Evolutionary conservation across 2,329 filamentous ascomycete species (phyloP).

Genomic region (Ophiostoma quercus): DNA sequence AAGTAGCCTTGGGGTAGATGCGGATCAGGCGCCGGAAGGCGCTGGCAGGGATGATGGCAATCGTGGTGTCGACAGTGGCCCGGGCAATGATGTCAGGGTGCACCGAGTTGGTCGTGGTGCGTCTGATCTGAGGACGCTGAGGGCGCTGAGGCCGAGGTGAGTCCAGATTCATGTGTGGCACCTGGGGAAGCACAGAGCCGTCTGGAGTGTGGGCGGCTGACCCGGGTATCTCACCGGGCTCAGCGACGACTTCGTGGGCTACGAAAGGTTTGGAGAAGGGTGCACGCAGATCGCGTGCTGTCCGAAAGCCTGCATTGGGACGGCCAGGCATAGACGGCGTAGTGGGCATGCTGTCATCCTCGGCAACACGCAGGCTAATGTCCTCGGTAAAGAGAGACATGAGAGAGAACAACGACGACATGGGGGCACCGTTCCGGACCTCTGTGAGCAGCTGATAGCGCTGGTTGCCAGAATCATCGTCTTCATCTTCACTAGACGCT

Average conservation of each 20-base stretch:
- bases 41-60: constrained; percentile 95
- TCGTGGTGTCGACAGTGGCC: constrained; percentile 92
- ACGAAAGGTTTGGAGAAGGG: constrained; percentile 39
- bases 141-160: constrained; percentile 32
- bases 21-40: constrained; percentile 89
- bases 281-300: constrained; percentile 33
- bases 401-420: constrained; percentile 98
- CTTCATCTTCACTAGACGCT: constrained; percentile 49
- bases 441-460: constrained; percentile 94
- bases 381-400: constrained; percentile 96
- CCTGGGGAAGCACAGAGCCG: constrained; percentile 47
- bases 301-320: constrained; percentile 32
- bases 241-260: constrained; percentile 20
- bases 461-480: constrained; percentile 56
- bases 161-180: constrained; percentile 73
- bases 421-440: constrained; percentile 94
- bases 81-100: constrained; percentile 97
- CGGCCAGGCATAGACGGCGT: constrained; percentile 31
- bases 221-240: constrained; percentile 28
- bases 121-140: constrained; percentile 42
- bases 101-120: constrained; percentile 62
- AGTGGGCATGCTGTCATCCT: constrained; percentile 49
- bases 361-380: constrained; percentile 68
- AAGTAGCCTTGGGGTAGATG: constrained; percentile 91
- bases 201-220: constrained; percentile 24